Evolutionary conservation across 2,329 filamentous ascomycete species (phyloP).

Genomic region (Hypoxylon sp.): DNA sequence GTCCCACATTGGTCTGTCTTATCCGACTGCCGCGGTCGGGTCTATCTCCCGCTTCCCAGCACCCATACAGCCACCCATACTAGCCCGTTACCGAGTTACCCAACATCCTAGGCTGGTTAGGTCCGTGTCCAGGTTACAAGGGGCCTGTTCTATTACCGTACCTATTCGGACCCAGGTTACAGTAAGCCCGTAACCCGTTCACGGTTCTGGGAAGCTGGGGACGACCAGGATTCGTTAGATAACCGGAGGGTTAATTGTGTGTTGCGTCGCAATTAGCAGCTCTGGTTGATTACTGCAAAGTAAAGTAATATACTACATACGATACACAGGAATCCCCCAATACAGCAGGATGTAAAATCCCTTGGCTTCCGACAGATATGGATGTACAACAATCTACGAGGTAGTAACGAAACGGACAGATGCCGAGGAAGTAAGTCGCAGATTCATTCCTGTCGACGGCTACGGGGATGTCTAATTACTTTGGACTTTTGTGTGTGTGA

Average conservation of each 20-base stretch:
- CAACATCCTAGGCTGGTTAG: conserved; percentile 26
- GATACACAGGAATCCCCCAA: conserved; percentile 23
- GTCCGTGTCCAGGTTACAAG: conserved; percentile 37
- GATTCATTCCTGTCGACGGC: conserved; percentile 30
- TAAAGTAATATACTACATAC: conserved; percentile 44
- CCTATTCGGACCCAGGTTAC: conserved; percentile 30
- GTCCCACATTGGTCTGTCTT: conserved; percentile 35
- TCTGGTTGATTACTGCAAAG: conserved; percentile 39
- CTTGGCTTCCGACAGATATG: conserved; percentile 32
- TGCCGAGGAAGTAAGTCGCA: conserved; percentile 39
- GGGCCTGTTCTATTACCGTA: conserved; percentile 5
- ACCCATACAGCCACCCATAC: conserved; percentile 5
- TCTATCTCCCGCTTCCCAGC: conserved; percentile 42
- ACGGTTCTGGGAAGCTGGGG: conserved; percentile 34
- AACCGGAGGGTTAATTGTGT: conserved; percentile 34
- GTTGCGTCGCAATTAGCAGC: conserved; percentile 24
- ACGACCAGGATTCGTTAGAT: conserved; percentile 15
- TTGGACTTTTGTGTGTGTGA: conserved; percentile 3
- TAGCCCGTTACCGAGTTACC: neutral
- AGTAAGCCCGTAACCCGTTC: conserved; percentile 42
- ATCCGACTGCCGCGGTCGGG: conserved; percentile 46
- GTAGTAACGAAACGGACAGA: conserved; percentile 31
- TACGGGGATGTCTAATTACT: conserved; percentile 25
- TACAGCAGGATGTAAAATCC: conserved; percentile 36
- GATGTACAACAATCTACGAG: conserved; percentile 12